Conservation (phyloP, 192 early-diverging fungal genomes). For the Backusella morwellensis region DNA sequence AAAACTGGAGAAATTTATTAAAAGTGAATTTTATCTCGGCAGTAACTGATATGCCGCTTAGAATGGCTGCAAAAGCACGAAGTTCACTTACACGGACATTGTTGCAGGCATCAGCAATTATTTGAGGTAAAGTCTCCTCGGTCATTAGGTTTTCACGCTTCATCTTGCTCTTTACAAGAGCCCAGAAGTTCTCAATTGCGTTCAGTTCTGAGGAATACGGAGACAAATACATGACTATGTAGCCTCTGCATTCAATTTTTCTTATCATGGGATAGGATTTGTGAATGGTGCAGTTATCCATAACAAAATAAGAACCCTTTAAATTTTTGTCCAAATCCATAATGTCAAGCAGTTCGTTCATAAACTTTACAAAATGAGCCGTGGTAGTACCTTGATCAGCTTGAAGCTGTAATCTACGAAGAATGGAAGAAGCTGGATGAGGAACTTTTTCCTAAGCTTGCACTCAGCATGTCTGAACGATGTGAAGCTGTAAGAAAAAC, state of each 20-base stretch:
- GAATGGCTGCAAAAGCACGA: too few relatives aligned
- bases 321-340: not conserved
- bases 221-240: not conserved
- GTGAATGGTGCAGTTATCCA: not conserved
- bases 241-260: not conserved
- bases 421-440: too few relatives aligned
- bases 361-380: not conserved
- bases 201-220: not conserved
- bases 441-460: too few relatives aligned
- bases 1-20: too few relatives aligned
- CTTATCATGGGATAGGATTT: constrained; percentile 9
- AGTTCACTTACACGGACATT: too few relatives aligned
- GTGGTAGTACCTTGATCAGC: not conserved
- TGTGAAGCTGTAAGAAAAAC: too few relatives aligned
- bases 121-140: too few relatives aligned
- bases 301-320: not conserved
- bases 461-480: too few relatives aligned
- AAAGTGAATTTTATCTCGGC: too few relatives aligned
- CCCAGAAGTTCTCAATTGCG: constrained; percentile 1
- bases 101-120: too few relatives aligned
- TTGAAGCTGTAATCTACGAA: too few relatives aligned
- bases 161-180: not conserved
- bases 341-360: not conserved
- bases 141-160: not conserved
- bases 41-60: too few relatives aligned